Conservation (phyloP, 495 filamentous ascomycete species). For the Chaetomidium leptoderma region DNA sequence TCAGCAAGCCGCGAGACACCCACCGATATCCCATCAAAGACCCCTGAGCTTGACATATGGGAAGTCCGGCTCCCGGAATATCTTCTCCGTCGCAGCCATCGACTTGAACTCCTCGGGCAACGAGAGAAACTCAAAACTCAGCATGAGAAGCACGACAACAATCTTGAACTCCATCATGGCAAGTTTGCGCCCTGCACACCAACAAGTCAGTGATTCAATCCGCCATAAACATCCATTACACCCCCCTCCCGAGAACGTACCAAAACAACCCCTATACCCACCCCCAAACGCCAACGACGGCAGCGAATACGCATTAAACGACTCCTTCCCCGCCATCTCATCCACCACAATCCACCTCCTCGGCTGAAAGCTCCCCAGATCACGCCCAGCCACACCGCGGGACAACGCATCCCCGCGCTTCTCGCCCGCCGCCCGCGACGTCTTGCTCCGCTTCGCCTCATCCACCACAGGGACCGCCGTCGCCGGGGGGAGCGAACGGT, state of each 20-base stretch:
- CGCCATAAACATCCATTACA: background rate
- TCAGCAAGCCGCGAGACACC: too few relatives aligned
- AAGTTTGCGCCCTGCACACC: conserved; percentile 21
- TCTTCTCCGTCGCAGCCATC: conserved; percentile 21
- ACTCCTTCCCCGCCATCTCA: conserved; percentile 24
- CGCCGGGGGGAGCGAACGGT: conserved; percentile 15
- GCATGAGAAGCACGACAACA: conserved; percentile 23
- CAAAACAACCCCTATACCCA: conserved; percentile 26
- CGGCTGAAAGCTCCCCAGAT: conserved; percentile 29
- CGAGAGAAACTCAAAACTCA: conserved; percentile 29
- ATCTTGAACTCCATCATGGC: conserved; percentile 31
- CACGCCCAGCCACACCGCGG: conserved; percentile 19
- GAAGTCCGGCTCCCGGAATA: conserved; percentile 17
- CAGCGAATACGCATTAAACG: conserved; percentile 26
- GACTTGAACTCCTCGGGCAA: conserved; percentile 24
- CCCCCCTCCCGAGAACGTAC: conserved; percentile 4
- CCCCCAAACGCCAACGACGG: conserved; percentile 25
- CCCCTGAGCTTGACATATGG: conserved; percentile 10
- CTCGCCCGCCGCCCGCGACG: conserved; percentile 16
- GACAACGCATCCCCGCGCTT: conserved; percentile 22
- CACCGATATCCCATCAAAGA: conserved; percentile 3
- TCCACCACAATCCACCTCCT: conserved; percentile 31
- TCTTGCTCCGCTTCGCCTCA: conserved; percentile 26
- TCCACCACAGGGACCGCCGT: too few relatives aligned
- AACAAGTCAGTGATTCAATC: background rate